phyloP scores from a whole-genome alignment of 2,329 filamentous ascomycete genomes.

The Colletotrichum navitas region DNA sequence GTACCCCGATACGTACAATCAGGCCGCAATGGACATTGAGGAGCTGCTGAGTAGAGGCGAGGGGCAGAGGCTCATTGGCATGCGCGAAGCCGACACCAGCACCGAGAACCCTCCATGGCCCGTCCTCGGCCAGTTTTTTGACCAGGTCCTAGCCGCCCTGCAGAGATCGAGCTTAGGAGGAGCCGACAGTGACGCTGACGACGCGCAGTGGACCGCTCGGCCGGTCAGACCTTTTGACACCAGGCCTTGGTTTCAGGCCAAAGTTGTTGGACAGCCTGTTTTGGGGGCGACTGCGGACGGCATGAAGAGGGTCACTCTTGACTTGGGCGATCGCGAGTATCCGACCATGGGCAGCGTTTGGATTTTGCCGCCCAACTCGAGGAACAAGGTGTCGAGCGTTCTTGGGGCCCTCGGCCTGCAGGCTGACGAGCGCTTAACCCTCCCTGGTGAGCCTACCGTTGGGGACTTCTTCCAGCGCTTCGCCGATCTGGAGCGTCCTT shows the following conservation, averaged over 20 bases:
- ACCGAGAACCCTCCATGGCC: constrained; percentile 37
- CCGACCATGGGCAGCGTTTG: constrained; percentile 38
- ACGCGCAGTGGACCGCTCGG: constrained; percentile 8
- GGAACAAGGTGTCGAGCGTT: constrained; percentile 35
- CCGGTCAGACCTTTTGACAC: constrained; percentile 35
- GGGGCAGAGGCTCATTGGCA: constrained; percentile 31
- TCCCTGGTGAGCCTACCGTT: constrained; percentile 24
- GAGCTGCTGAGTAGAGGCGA: constrained; percentile 34
- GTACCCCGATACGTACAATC: constrained; percentile 38
- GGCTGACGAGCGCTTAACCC: constrained; percentile 11
- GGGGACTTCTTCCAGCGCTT: constrained; percentile 28
- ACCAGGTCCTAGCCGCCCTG: constrained; percentile 33
- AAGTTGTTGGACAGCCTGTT: constrained; percentile 24
- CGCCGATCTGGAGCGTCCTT: constrained; percentile 30
- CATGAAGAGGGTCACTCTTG: constrained; percentile 37
- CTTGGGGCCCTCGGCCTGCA: constrained; percentile 17
- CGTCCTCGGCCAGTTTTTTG: constrained; percentile 34
- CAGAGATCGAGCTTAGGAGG: constrained; percentile 23
- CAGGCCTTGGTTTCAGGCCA: constrained; percentile 37
- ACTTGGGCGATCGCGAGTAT: constrained; percentile 35
- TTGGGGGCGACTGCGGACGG: constrained; percentile 12
- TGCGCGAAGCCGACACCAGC: constrained; percentile 37
- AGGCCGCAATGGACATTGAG: constrained; percentile 37
- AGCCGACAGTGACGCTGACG: neutral
- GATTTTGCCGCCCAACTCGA: constrained; percentile 38